These are phyloP conservation scores for Macrolepiota fuliginosa DNA, from an alignment of 768 basidiomycete species.

Conservation along the genomic window DNA sequence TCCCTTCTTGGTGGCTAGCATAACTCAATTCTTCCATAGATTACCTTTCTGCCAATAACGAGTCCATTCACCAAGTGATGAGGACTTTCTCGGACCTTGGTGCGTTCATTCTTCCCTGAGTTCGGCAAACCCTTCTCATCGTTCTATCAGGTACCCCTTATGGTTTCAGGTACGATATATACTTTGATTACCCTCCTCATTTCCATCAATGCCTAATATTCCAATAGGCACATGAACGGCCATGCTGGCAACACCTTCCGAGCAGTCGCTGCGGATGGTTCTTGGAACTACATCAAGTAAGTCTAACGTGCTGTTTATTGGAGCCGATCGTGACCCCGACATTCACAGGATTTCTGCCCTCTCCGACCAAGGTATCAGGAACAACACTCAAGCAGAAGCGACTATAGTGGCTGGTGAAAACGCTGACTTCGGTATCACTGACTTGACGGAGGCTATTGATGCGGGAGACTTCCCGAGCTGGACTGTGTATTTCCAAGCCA, in stretches of 20 bases:
- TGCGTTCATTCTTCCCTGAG: neutral
- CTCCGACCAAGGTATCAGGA: conserved; percentile 21
- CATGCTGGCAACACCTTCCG: conserved; percentile 23
- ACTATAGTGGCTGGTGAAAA: conserved; percentile 35
- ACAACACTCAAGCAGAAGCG: conserved; percentile 34
- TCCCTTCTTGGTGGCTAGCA: neutral
- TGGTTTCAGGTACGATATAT: neutral
- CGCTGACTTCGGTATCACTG: conserved; percentile 53
- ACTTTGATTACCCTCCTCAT: neutral
- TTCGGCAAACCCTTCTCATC: neutral
- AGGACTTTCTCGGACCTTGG: conserved; percentile 54
- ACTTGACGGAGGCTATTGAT: conserved; percentile 55
- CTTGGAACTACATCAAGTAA: conserved; percentile 55
- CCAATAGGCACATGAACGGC: conserved; percentile 19
- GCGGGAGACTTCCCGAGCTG: conserved; percentile 51
- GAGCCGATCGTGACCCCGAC: neutral
- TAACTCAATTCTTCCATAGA: conserved; percentile 25
- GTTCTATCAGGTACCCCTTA: conserved; percentile 3
- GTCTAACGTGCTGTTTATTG: neutral
- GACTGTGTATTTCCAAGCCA: conserved; percentile 55
- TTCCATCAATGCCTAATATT: conserved; percentile 13
- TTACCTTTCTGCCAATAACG: conserved; percentile 45
- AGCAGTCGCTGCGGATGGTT: conserved; percentile 38
- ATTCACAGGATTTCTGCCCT: conserved; percentile 32
- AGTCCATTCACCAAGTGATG: conserved; percentile 46